A percentile compares a stretch with the other conserved stretches of the same genome.
phyloP scores from a whole-genome alignment of 2,329 filamentous ascomycete species.

The Penicillium sp. region DNA sequence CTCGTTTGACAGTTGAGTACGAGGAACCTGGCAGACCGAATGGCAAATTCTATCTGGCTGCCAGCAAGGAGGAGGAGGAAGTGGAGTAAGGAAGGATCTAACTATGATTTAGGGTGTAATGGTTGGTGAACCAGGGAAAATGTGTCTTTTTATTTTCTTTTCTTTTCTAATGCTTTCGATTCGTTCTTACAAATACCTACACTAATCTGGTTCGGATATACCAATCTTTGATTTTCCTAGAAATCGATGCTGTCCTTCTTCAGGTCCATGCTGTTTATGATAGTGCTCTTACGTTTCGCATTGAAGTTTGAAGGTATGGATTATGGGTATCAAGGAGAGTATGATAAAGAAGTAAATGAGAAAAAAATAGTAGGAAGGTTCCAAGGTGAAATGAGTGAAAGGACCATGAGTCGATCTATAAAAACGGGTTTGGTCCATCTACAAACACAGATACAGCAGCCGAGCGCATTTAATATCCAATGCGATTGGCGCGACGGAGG shows the following conservation, averaged over 20 bases:
- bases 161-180: neutral
- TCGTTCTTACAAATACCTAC: neutral
- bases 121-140: neutral
- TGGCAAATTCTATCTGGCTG: constrained; percentile 40
- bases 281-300: neutral
- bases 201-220: neutral
- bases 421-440: neutral
- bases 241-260: neutral
- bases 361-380: neutral
- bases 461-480: constrained; percentile 2
- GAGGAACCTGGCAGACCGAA: constrained; percentile 45
- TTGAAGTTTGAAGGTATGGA: neutral
- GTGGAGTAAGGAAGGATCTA: constrained; percentile 28
- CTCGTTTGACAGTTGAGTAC: constrained; percentile 48
- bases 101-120: neutral
- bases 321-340: constrained; percentile 14
- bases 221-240: neutral
- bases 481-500: constrained; percentile 13
- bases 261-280: too few species aligned
- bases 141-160: neutral
- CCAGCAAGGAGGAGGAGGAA: constrained; percentile 45
- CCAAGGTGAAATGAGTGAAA: neutral
- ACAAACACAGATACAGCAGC: neutral
- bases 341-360: constrained; percentile 4
- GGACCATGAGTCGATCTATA: neutral